phyloP scores from a whole-genome alignment of 805 yeast genomes.

The Sugiyamaella mastotermitis region DNA sequence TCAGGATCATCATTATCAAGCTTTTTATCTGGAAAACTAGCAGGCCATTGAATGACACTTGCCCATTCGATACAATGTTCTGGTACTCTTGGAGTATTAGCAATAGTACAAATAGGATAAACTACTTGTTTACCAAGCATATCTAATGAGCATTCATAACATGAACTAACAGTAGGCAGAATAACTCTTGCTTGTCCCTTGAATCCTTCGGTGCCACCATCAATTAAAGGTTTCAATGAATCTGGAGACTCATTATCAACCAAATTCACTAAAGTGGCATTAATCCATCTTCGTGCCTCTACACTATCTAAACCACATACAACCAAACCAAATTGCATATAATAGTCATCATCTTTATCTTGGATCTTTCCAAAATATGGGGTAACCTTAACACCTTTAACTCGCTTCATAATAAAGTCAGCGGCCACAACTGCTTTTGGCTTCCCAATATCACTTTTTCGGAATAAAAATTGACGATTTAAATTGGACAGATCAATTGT shows the following conservation, averaged over 20 bases:
- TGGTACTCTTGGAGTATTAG: slow-evolving; percentile 88
- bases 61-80: slow-evolving; percentile 96
- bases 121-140: slow-evolving; percentile 55
- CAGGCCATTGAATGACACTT: slow-evolving; percentile 67
- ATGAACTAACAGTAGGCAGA: slow-evolving; percentile 76
- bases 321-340: slow-evolving; percentile 61
- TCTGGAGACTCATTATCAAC: slow-evolving; percentile 45
- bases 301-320: slow-evolving; percentile 87
- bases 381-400: slow-evolving; percentile 37
- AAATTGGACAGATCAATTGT: slow-evolving; percentile 71
- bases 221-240: slow-evolving; percentile 62
- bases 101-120: slow-evolving; percentile 89
- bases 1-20: slow-evolving; percentile 66
- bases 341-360: slow-evolving; percentile 55
- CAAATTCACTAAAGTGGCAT: slow-evolving; percentile 56
- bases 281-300: slow-evolving; percentile 89
- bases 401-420: slow-evolving; percentile 42
- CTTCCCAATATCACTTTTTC: slow-evolving; percentile 54
- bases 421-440: slow-evolving; percentile 67
- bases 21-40: slow-evolving; percentile 33
- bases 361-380: slow-evolving; percentile 65
- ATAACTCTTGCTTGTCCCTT: slow-evolving; percentile 87
- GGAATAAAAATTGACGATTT: slow-evolving; percentile 69
- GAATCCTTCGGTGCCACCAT: slow-evolving; percentile 95
- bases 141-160: slow-evolving; percentile 87